These are phyloP conservation scores for Euphorbia neoarborescens DNA, from an alignment of 441 rosid genomes.

Conservation along the genomic window DNA sequence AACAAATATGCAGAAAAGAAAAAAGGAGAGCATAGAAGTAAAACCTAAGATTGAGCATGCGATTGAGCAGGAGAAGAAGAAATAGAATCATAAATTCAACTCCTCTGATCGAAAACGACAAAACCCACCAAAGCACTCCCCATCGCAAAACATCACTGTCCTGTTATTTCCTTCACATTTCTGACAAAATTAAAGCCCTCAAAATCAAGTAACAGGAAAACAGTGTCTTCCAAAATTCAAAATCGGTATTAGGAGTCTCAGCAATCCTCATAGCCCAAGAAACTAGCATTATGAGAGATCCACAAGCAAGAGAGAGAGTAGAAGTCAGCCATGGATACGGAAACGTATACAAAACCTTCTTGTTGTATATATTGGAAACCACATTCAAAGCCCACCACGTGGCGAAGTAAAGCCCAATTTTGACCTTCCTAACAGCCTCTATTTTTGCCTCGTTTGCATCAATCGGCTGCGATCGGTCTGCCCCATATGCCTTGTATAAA, in stretches of 20 bases:
- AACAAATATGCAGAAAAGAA: background rate
- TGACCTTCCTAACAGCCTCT: conserved; percentile 47
- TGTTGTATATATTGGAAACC: conserved; percentile 82
- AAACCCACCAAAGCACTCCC: conserved; percentile 50
- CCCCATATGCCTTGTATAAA: conserved; percentile 69
- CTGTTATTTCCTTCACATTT: conserved; percentile 11
- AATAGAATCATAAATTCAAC: conserved; percentile 47
- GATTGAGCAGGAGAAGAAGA: conserved; percentile 28
- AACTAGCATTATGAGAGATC: conserved; percentile 86
- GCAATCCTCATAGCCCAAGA: conserved; percentile 81
- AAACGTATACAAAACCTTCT: conserved; percentile 86
- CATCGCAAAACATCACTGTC: conserved; percentile 34
- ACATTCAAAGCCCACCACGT: conserved; percentile 95
- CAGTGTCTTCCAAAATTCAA: conserved; percentile 87
- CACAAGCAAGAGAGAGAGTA: conserved; percentile 78
- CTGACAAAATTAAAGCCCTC: conserved; percentile 24
- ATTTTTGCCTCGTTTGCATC: conserved; percentile 30
- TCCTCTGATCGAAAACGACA: conserved; percentile 58
- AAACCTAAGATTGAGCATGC: conserved; percentile 36
- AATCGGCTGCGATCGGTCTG: conserved; percentile 49
- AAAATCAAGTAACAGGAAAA: conserved; percentile 67
- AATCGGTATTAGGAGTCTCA: conserved; percentile 76
- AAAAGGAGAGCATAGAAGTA: background rate
- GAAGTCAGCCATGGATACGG: conserved; percentile 96
- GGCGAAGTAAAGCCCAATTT: conserved; percentile 79